phyloP scores from a whole-genome alignment of 2,329 filamentous ascomycete genomes.

The Venturia nashicola region DNA sequence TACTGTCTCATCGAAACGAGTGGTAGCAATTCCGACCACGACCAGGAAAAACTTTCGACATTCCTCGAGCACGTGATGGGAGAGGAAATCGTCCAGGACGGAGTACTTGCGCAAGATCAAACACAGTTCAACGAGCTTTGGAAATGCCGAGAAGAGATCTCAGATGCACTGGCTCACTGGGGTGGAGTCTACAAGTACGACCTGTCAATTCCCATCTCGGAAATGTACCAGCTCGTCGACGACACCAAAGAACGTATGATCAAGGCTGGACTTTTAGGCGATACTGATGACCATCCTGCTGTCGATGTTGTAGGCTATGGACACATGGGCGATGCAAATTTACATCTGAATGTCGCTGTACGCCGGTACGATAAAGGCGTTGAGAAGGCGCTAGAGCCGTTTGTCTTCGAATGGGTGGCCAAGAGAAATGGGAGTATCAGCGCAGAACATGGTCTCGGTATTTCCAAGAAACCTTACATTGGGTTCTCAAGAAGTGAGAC shows the following conservation, averaged over 20 bases:
- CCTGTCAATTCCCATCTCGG: conserved; percentile 77
- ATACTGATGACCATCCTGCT: conserved; percentile 65
- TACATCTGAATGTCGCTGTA: conserved; percentile 84
- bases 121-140: conserved; percentile 79
- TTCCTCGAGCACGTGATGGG: conserved; percentile 91
- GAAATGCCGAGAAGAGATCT: conserved; percentile 87
- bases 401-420: conserved; percentile 93
- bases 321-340: conserved; percentile 94
- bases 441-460: conserved; percentile 85
- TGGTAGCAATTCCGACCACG: conserved; percentile 87
- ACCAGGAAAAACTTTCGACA: conserved; percentile 70
- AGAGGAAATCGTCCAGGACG: conserved; percentile 74
- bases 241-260: conserved; percentile 65
- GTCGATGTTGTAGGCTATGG: conserved; percentile 91
- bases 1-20: conserved; percentile 96
- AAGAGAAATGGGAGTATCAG: conserved; percentile 86
- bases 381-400: conserved; percentile 81
- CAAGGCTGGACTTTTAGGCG: conserved; percentile 59
- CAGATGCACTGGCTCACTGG: conserved; percentile 77
- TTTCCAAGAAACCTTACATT: conserved; percentile 94
- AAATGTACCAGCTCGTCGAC: conserved; percentile 82
- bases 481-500: conserved; percentile 82
- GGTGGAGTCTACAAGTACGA: conserved; percentile 99
- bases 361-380: conserved; percentile 76
- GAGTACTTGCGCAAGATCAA: conserved; percentile 85